Percentiles rank a stretch among this genome's conserved stretches.
Evolutionary conservation across 768 basidiomycete species (phyloP).

Genomic region (Psilocybe subaeruginosa): DNA sequence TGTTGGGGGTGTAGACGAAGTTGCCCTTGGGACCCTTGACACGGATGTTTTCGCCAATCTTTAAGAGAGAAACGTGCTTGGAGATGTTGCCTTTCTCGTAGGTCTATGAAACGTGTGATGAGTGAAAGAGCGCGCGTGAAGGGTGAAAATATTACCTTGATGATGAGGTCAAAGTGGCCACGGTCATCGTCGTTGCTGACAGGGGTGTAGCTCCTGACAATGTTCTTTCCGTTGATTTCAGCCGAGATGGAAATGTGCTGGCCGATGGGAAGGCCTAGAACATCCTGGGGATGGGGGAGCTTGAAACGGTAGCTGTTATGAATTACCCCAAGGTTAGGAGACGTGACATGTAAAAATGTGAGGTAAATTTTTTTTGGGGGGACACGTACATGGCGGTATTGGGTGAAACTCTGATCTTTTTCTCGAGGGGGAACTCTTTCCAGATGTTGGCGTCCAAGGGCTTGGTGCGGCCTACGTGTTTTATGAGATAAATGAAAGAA

Average conservation of each 20-base stretch:
- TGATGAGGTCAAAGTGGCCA: constrained; percentile 94
- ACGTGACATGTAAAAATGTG: constrained; percentile 1
- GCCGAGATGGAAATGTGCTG: constrained; percentile 95
- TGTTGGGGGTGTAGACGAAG: constrained; percentile 79
- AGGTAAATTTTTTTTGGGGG: neutral
- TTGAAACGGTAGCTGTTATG: constrained; percentile 84
- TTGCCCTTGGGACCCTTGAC: constrained; percentile 97
- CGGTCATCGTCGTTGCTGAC: constrained; percentile 91
- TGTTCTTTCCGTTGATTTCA: constrained; percentile 87
- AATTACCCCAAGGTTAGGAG: constrained; percentile 2
- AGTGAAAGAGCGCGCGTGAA: constrained; percentile 6
- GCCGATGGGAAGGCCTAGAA: constrained; percentile 93
- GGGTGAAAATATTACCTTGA: constrained; percentile 68
- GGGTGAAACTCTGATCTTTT: constrained; percentile 86
- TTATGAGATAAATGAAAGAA: constrained; percentile 16
- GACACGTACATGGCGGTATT: constrained; percentile 89
- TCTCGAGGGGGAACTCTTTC: constrained; percentile 78
- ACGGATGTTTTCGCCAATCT: constrained; percentile 84
- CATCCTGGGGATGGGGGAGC: constrained; percentile 71
- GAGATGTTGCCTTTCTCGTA: constrained; percentile 99
- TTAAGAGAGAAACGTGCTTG: constrained; percentile 77
- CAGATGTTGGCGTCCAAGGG: constrained; percentile 78
- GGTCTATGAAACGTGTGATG: constrained; percentile 50
- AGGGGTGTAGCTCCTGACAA: constrained; percentile 94
- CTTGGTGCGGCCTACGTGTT: constrained; percentile 53